A percentile compares a stretch with the other conserved stretches of the same genome.
phyloP scores from a whole-genome alignment of 306 rosid species.

The Abrus precatorius region DNA sequence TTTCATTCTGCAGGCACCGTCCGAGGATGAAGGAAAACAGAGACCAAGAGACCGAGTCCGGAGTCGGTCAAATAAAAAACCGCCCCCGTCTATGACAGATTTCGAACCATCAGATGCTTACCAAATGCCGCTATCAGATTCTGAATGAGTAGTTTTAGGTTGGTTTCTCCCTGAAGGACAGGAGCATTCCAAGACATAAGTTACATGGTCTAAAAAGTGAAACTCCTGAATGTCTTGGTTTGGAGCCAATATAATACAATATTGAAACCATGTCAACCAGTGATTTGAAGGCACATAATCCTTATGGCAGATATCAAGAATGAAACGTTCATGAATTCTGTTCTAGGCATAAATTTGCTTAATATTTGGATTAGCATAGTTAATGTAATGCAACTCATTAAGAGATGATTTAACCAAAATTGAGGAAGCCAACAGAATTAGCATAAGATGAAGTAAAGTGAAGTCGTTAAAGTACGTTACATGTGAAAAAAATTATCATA shows the following conservation, averaged over 20 bases:
- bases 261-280: neutral
- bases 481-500: neutral
- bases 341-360: conserved; percentile 10
- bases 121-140: conserved; percentile 71
- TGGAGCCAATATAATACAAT: conserved; percentile 19
- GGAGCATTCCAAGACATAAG: conserved; percentile 29
- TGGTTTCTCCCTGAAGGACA: conserved; percentile 23
- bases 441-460: neutral
- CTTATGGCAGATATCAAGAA: neutral
- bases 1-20: conserved; percentile 39
- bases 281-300: neutral
- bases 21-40: conserved; percentile 58
- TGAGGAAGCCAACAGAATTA: neutral
- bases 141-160: conserved; percentile 66
- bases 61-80: conserved; percentile 40
- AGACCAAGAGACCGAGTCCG: conserved; percentile 53
- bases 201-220: conserved; percentile 21
- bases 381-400: neutral
- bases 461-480: neutral
- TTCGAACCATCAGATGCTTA: conserved; percentile 70
- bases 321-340: neutral
- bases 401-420: neutral
- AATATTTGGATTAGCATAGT: neutral
- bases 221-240: conserved; percentile 18
- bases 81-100: conserved; percentile 74